Conservation (phyloP, 2,329 filamentous ascomycete genomes). For the Fusarium dlaminii region DNA sequence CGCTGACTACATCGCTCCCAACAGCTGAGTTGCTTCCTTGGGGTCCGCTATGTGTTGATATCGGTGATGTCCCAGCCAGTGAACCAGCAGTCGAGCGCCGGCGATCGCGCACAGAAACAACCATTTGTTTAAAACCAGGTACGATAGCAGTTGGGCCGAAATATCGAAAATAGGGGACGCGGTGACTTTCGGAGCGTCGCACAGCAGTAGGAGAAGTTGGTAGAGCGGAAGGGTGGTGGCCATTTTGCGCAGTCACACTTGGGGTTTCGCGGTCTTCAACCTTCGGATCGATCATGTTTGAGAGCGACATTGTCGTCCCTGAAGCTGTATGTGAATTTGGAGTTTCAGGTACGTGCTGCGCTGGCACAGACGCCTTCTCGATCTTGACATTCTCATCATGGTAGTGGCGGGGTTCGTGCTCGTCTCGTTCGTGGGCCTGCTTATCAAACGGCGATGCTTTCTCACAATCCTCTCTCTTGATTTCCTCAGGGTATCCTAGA, state of each 20-base stretch:
- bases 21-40: slow-evolving; percentile 52
- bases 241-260: slow-evolving; percentile 3
- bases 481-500: slow-evolving; percentile 70
- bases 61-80: slow-evolving; percentile 63
- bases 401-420: slow-evolving; percentile 45
- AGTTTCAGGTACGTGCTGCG: slow-evolving; percentile 20
- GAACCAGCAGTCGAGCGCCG: slow-evolving; percentile 68
- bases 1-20: slow-evolving; percentile 56
- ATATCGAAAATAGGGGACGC: slow-evolving; percentile 89
- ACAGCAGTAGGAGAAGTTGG: slow-evolving; percentile 54
- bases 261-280: slow-evolving; percentile 9
- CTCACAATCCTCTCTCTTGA: slow-evolving; percentile 55
- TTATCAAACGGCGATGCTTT: slow-evolving; percentile 28
- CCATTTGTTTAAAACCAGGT: slow-evolving; percentile 93
- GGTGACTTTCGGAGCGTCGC: slow-evolving; percentile 64
- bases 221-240: not conserved
- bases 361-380: slow-evolving; percentile 36
- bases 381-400: slow-evolving; percentile 50
- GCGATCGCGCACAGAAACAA: slow-evolving; percentile 76
- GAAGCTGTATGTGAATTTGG: slow-evolving; percentile 3
- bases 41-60: slow-evolving; percentile 50
- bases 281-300: slow-evolving; percentile 23
- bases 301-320: slow-evolving; percentile 10
- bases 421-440: slow-evolving; percentile 27
- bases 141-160: slow-evolving; percentile 92